These are phyloP conservation scores for Cenchrus purpureus DNA, from an alignment of 176 grass and related monocot species.

Conservation along the genomic window DNA sequence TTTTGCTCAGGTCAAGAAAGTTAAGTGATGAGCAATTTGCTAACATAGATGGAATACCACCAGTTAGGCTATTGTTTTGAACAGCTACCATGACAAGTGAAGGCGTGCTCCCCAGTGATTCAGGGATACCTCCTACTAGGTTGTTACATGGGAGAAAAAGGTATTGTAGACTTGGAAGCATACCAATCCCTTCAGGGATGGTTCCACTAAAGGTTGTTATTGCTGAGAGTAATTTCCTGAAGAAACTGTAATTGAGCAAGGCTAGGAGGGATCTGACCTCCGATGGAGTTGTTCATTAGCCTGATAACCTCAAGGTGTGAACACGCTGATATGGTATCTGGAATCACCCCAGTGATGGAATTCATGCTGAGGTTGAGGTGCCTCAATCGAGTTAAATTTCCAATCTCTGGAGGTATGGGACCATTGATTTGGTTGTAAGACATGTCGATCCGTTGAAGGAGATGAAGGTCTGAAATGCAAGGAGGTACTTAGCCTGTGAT, in stretches of 20 bases:
- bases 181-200: constrained; percentile 33
- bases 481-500: constrained; percentile 35
- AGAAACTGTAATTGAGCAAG: constrained; percentile 41
- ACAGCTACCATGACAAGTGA: neutral
- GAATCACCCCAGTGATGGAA: constrained; percentile 42
- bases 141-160: constrained; percentile 19
- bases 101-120: constrained; percentile 14
- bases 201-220: constrained; percentile 45
- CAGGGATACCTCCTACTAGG: constrained; percentile 32
- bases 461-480: neutral
- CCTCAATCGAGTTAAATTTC: neutral
- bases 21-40: neutral
- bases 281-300: constrained; percentile 29
- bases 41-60: constrained; percentile 11
- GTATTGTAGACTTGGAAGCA: constrained; percentile 8
- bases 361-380: constrained; percentile 53
- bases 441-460: neutral
- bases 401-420: constrained; percentile 32
- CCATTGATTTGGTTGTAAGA: constrained; percentile 29
- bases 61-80: constrained; percentile 31
- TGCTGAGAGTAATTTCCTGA: constrained; percentile 8
- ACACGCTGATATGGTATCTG: constrained; percentile 39
- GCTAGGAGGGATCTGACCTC: constrained; percentile 42
- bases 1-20: neutral
- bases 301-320: constrained; percentile 35